These are phyloP conservation scores for Pochonia chlamydosporia DNA, from an alignment of 2,329 filamentous ascomycete species.

Conservation along the genomic window DNA sequence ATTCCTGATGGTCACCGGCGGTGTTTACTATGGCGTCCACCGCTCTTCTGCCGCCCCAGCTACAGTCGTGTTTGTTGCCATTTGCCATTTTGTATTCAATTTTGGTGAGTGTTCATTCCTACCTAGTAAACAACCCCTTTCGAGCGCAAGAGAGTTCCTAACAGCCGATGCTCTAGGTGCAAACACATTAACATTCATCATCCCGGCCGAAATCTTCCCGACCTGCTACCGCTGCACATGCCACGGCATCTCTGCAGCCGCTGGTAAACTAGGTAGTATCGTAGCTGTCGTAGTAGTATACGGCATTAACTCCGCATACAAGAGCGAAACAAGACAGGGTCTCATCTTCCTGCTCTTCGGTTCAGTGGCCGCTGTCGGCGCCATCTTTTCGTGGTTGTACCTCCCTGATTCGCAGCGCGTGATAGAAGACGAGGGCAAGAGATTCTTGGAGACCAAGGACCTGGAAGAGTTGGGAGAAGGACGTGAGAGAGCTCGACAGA, in stretches of 20 bases:
- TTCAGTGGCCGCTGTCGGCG: slow-evolving; percentile 41
- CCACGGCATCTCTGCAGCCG: slow-evolving; percentile 55
- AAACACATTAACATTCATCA: slow-evolving; percentile 58
- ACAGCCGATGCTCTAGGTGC: slow-evolving; percentile 33
- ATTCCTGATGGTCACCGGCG: slow-evolving; percentile 43
- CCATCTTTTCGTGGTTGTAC: slow-evolving; percentile 46
- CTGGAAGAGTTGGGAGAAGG: slow-evolving; percentile 47
- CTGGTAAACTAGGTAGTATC: slow-evolving; percentile 53
- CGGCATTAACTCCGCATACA: slow-evolving; percentile 41
- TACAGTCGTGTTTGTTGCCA: slow-evolving; percentile 44
- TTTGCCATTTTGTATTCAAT: slow-evolving; percentile 51
- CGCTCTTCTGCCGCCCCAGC: slow-evolving; percentile 34
- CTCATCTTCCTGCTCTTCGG: slow-evolving; percentile 47
- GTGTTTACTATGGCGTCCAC: slow-evolving; percentile 43
- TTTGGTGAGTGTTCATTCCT: slow-evolving; percentile 37
- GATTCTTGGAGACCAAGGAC: slow-evolving; percentile 37
- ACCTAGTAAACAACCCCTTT: too few relatives aligned
- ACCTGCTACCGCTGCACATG: slow-evolving; percentile 58
- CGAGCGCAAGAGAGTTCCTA: background rate
- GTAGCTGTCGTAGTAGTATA: slow-evolving; percentile 44
- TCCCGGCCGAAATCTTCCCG: slow-evolving; percentile 60
- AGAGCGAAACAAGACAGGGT: slow-evolving; percentile 35
- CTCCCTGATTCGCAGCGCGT: slow-evolving; percentile 41
- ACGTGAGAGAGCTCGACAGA: slow-evolving; percentile 34
- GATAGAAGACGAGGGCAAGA: slow-evolving; percentile 27